Base-by-base conservation (phyloP, 2,329 filamentous ascomycete species). In the Leptographium lundbergii region DNA sequence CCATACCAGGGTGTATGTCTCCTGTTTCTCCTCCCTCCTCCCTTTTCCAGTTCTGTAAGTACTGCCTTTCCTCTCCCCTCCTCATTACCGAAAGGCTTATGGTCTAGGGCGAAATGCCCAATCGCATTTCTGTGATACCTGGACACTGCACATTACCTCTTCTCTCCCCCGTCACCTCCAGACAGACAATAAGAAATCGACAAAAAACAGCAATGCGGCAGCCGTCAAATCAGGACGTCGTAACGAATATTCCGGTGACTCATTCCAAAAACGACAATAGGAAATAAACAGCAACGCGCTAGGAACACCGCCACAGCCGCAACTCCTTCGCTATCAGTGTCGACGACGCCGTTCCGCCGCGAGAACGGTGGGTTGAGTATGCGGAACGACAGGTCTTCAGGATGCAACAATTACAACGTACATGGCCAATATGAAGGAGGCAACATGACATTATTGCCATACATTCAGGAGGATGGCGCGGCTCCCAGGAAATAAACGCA, bases 201-300 rank as follows among this genome's bases (percentile, higher is more conserved):
- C 45, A 32, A 54, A 57, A 53, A 56, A n/a, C 9, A 32, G 52
- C 24, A 48, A 27, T 22, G 27, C 5, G n/a, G 34, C 54, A 59
- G 59, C 62, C 59, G 57, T 62, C 59, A 62, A 57, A 59, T 62
- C 59, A 59, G 60, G 58, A 60, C 61, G 29, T 63, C 62, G 55
- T 62, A 59, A 62, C 24, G 58, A 56, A 22, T 45, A 29, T 36
- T 51, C 34, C 39, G 24, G 59, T 22, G 25, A 57, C 52, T 61
- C 61, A 50, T 56, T 59, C 52, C 60, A 42, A 57, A 42, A 24
- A 24, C 29, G 24, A 48, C n/a, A 52, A 39, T 45, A 29, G 36
- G 36, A 39, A 39, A 42, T 7, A 48, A 56, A 51, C 13, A 55
- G 19, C 24, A 42, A 34, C 29, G 57, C 36, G 32, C 14, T 25